Evolutionary conservation across 306 rosid species (phyloP).

Genomic region (Fragaria nilgerrensis): DNA sequence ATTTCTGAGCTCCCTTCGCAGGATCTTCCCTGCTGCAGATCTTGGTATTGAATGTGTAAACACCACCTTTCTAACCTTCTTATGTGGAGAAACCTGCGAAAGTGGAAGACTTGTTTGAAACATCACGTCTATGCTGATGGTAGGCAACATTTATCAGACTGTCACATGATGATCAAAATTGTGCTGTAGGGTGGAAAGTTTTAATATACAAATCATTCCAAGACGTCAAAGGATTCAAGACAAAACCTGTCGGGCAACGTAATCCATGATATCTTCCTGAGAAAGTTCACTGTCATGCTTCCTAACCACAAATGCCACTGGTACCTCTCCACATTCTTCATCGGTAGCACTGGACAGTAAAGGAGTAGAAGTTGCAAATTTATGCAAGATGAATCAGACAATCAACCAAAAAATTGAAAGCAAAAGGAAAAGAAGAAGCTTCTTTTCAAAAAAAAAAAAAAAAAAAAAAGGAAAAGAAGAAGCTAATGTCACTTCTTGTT

Average conservation of each 20-base stretch:
- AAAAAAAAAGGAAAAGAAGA: not conserved
- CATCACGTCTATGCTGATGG: not conserved
- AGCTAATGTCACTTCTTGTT: not conserved
- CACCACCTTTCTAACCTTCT: constrained; percentile 71
- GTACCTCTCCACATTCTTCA: constrained; percentile 71
- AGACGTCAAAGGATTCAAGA: not conserved
- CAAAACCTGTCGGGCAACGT: constrained; percentile 53
- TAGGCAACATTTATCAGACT: not conserved
- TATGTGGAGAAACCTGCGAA: constrained; percentile 63
- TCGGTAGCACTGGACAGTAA: constrained; percentile 26
- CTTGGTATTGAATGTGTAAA: constrained; percentile 66
- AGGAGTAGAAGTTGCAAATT: not conserved
- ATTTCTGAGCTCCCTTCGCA: constrained; percentile 53
- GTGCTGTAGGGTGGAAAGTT: not conserved
- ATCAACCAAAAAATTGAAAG: not conserved
- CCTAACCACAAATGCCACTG: constrained; percentile 80
- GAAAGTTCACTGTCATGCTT: constrained; percentile 57
- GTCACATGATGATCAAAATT: not conserved
- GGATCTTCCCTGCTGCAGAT: constrained; percentile 83
- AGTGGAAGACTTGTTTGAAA: not conserved
- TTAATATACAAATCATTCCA: not conserved
- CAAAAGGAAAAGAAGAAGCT: not conserved
- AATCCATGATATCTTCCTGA: constrained; percentile 44
- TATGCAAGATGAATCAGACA: not conserved
- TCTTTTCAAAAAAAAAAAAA: no score